Base-by-base conservation (phyloP, 2,329 filamentous ascomycete genomes). In the Elsinoe necatrix region DNA sequence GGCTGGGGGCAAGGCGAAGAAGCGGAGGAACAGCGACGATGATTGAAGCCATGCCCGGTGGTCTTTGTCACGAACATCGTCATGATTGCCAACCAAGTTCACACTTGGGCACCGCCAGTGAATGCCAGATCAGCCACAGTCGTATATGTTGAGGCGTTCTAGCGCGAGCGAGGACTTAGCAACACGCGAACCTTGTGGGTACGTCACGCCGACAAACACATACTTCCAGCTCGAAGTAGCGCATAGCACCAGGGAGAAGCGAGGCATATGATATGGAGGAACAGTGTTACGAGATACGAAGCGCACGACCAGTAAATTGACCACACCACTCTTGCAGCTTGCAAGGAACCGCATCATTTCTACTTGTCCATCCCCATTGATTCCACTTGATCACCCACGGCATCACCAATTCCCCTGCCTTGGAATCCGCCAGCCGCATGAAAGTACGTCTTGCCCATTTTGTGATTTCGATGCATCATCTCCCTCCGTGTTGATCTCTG, bases 1-100 rank as follows among this genome's bases (percentile, higher is more conserved):
- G 5, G 56, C 34, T 27, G 57, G 54, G 9, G 54, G 52, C 12
- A 59, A 52, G 56, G 59, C 56, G 16, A 61, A 59, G 57, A 59
- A 59, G 54, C 23, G 59, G 50, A 57, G 57, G 43, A 54, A 56
- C 16, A 59, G 57, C 31, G 59, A 61, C 37, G 59, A 61, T 16
- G 55, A 56, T n/a, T 56, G 23, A 16, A 31, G 41, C 18, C n/a
- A 31, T 5, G 18, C 25, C 16, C 2, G 25, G 12, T 16, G 16
- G 16, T 7, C 8, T 20, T 43, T 4, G 27, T 29, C 41, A 43
- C 16, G 14, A 8, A 43, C 9, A 25, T 21, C 41, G 4, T 3
- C 16, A 43, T n/a, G 4, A 11, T 4, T 12, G 34, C 34, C 5
- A 14, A 37, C 4, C 34, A 11, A 37, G 5, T 11, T 4, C 34